Evolutionary conservation across 257 asterid species (phyloP), one percentile per base, ranked within the genome.

Genomic region (Leonotis leonurus): DNA sequence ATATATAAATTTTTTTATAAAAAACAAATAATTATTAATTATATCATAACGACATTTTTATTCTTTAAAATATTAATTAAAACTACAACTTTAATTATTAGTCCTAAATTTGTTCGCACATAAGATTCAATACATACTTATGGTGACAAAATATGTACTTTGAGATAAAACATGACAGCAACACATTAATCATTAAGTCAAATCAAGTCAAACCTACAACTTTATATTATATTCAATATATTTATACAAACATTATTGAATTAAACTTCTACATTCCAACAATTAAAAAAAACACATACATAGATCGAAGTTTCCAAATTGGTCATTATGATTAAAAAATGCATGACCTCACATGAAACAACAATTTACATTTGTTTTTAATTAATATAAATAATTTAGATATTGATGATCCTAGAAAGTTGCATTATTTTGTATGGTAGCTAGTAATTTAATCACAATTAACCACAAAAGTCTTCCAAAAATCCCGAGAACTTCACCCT

Each of bases 401-500:
- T 33, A 24, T 12, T 65, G 67, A 40, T 21, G 64, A 69, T 77
- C 72, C 40, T 60, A 26, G 45, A 77, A 70, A 77, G 33, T 49
- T 13, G 67, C 56, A 69, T 51, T 2, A 20, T 65, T 73, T 69
- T 77, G 63, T 68, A 64, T 39, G 25, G 46, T 64, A 49, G 52
- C 53, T 22, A 12, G 58, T 59, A 64, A 13, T 52, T 62, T 60
- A 76, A 45, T 68, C 30, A 49, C 29, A 61, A 3, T 36, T 13
- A 21, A 56, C 61, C 73, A 14, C 64, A 60, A 60, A 77, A 77
- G 79, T 77, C 82, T 7, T 70, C 76, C 64, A 63, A 62, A 77
- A 69, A 77, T 70, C 79, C 76, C 73, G 62, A 56, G 65, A 76
- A 53, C 18, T 40, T 26, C 32, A 25, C 13, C 63, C 70, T 29